Conservation (phyloP, 2,329 filamentous ascomycete genomes). For the Falciphora oryzae region DNA sequence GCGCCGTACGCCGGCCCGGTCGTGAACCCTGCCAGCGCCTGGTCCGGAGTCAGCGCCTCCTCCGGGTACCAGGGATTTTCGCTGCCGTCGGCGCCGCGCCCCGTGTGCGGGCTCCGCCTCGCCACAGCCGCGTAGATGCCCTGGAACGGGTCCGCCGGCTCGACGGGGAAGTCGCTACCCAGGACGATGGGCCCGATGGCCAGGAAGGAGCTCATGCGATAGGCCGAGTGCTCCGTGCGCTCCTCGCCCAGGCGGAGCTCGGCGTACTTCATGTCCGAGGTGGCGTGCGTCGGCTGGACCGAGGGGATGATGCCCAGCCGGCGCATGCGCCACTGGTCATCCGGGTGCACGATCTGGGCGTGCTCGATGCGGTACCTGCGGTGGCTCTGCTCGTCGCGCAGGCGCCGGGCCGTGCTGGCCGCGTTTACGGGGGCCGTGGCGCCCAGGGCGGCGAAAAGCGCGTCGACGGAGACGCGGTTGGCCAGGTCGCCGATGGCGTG, state of each 20-base stretch:
- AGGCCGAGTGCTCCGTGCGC: slow-evolving; percentile 52
- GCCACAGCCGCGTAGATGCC: slow-evolving; percentile 65
- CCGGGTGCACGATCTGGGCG: slow-evolving; percentile 62
- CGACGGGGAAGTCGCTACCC: slow-evolving; percentile 67
- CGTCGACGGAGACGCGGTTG: slow-evolving; percentile 58
- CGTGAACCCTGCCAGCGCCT: slow-evolving; percentile 60
- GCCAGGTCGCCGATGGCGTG: slow-evolving; percentile 68
- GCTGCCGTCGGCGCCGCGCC: slow-evolving; percentile 38
- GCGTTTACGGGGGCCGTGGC: slow-evolving; percentile 17
- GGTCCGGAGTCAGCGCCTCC: slow-evolving; percentile 51
- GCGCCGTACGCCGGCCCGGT: slow-evolving; percentile 51
- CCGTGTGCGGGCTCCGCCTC: slow-evolving; percentile 52
- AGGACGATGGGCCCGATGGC: slow-evolving; percentile 43
- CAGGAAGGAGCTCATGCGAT: slow-evolving; percentile 60
- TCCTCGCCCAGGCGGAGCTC: slow-evolving; percentile 50
- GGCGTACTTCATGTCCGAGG: slow-evolving; percentile 65
- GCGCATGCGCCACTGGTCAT: slow-evolving; percentile 55
- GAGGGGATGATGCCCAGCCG: slow-evolving; percentile 58
- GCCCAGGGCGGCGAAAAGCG: slow-evolving; percentile 49
- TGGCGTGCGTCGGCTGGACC: slow-evolving; percentile 67
- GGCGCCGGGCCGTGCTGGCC: slow-evolving; percentile 8
- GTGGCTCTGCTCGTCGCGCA: slow-evolving; percentile 11
- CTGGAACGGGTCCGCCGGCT: slow-evolving; percentile 61
- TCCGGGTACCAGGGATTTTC: slow-evolving; percentile 52
- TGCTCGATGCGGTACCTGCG: slow-evolving; percentile 65